Conservation (phyloP, 257 asterid species). For the Mitragyna speciosa region DNA sequence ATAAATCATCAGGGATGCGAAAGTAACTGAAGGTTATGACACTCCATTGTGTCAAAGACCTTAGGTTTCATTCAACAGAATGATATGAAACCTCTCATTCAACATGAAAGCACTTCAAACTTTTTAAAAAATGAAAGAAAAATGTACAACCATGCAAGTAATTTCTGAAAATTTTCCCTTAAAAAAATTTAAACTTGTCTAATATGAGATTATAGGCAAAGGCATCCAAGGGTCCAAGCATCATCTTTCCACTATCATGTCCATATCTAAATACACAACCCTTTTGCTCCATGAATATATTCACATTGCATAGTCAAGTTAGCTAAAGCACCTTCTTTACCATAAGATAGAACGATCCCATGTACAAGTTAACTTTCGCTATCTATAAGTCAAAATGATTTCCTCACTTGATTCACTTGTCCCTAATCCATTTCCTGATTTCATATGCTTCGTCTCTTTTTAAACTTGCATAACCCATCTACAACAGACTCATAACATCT, state of each 20-base stretch:
- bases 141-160: not conserved
- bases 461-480: not conserved
- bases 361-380: not conserved
- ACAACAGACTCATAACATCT: not conserved
- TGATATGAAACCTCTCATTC: not conserved
- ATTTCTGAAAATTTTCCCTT: not conserved
- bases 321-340: not conserved
- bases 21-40: not conserved
- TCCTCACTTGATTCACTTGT: not conserved
- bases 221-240: not conserved
- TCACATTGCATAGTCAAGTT: not conserved
- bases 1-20: not conserved
- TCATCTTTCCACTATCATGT: not conserved
- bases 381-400: not conserved
- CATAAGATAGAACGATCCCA: not conserved
- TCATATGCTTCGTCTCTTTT: not conserved
- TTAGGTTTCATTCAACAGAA: not conserved
- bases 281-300: not conserved
- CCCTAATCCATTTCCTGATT: not conserved
- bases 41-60: not conserved
- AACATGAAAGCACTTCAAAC: not conserved
- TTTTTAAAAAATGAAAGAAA: not conserved
- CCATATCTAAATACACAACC: too few relatives aligned
- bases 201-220: not conserved
- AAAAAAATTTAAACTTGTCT: not conserved